Percentiles rank a stretch among this genome's conserved stretches.
phyloP scores from a whole-genome alignment of 805 yeast genomes.

The Metschnikowia rubicola region DNA sequence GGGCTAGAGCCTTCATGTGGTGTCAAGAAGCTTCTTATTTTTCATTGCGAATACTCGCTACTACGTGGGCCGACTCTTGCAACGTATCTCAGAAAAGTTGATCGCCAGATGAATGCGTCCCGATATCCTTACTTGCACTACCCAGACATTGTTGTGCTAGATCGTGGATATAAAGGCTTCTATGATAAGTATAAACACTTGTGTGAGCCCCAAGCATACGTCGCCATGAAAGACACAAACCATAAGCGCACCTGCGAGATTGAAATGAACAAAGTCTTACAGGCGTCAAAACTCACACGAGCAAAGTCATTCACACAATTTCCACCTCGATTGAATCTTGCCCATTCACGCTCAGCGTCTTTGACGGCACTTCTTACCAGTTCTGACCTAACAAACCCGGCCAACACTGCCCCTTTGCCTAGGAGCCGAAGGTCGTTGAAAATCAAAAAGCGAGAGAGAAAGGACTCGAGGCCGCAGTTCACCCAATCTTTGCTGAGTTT shows the following conservation, averaged over 20 bases:
- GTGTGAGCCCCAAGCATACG: conserved; percentile 76
- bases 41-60: conserved; percentile 93
- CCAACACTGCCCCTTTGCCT: conserved; percentile 9
- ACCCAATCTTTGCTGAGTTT: conserved; percentile 11
- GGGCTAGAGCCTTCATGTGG: not conserved
- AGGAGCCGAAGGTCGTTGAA: conserved; percentile 13
- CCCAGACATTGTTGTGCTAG: conserved; percentile 84
- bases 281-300: conserved; percentile 39
- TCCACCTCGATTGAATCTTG: conserved; percentile 13
- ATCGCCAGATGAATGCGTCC: conserved; percentile 68
- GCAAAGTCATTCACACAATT: conserved; percentile 36
- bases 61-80: conserved; percentile 96
- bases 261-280: conserved; percentile 43
- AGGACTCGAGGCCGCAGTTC: conserved; percentile 9
- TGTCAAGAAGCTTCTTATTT: conserved; percentile 54
- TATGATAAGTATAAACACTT: conserved; percentile 53
- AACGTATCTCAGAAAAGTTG: conserved; percentile 75
- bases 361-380: conserved; percentile 13
- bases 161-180: conserved; percentile 88
- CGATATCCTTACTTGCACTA: conserved; percentile 77
- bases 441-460: conserved; percentile 16
- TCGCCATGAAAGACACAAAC: conserved; percentile 67
- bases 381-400: conserved; percentile 4
- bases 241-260: conserved; percentile 40
- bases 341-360: conserved; percentile 17